These are phyloP conservation scores for Diplodia scrobiculata DNA, from an alignment of 2,329 filamentous ascomycete species.

Conservation along the genomic window DNA sequence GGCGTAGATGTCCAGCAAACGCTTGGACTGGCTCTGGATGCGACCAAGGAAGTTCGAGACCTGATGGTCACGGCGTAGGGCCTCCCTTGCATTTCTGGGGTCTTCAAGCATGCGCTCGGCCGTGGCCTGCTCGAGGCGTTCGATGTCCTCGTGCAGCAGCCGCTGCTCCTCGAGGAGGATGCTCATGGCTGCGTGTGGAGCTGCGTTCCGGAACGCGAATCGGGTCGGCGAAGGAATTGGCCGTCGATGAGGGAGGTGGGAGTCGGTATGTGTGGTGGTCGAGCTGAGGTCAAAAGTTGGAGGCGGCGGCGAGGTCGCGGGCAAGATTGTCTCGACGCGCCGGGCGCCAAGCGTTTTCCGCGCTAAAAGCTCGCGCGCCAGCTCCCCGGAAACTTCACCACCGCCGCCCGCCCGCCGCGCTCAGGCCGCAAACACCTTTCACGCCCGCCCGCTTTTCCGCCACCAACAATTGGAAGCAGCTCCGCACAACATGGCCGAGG, in stretches of 20 bases:
- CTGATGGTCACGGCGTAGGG: constrained; percentile 88
- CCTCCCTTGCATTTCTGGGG: constrained; percentile 82
- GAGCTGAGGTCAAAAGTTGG: not conserved
- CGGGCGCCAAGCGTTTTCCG: constrained; percentile 15
- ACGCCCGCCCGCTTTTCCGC: not conserved
- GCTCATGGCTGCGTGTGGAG: constrained; percentile 55
- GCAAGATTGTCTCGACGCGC: constrained; percentile 16
- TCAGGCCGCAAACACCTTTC: constrained; percentile 24
- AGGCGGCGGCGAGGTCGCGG: constrained; percentile 14
- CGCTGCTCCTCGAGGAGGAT: constrained; percentile 82
- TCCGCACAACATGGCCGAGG: constrained; percentile 75
- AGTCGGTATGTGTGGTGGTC: not conserved
- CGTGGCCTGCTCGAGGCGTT: constrained; percentile 91
- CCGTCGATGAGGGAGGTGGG: not conserved
- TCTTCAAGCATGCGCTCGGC: constrained; percentile 87
- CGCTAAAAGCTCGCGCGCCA: constrained; percentile 17
- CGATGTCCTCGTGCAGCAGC: constrained; percentile 92
- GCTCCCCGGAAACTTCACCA: constrained; percentile 27
- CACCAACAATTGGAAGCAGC: not conserved
- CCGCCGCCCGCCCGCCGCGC: constrained; percentile 19
- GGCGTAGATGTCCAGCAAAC: constrained; percentile 79
- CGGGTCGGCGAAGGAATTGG: not conserved
- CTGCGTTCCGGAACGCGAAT: not conserved
- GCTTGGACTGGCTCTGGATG: constrained; percentile 81
- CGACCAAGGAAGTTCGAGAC: constrained; percentile 82